Percentiles rank a stretch among this genome's conserved stretches.
Evolutionary conservation across 768 basidiomycete species (phyloP).

Genomic region (Suillus subluteus): DNA sequence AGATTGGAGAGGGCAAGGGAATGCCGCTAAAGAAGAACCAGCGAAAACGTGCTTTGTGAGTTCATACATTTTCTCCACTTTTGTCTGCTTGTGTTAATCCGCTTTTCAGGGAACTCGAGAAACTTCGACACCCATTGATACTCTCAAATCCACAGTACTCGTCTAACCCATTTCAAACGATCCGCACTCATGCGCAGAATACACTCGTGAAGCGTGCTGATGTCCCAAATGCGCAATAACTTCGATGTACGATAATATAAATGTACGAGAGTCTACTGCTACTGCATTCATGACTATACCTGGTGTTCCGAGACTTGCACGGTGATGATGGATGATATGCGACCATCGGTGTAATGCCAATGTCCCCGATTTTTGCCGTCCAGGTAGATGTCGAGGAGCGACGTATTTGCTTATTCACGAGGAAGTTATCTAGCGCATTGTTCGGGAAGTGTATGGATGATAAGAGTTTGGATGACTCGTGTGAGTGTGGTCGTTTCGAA

Average conservation of each 20-base stretch:
- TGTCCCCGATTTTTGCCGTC: background rate
- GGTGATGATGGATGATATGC: background rate
- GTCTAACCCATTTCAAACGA: slow-evolving; percentile 74
- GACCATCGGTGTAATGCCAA: background rate
- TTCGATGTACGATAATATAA: background rate
- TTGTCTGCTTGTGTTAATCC: slow-evolving; percentile 6
- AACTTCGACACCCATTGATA: slow-evolving; percentile 70
- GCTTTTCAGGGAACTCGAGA: slow-evolving; percentile 60
- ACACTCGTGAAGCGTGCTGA: slow-evolving; percentile 61
- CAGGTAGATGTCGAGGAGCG: background rate
- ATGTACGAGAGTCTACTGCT: background rate
- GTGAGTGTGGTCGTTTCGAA: background rate
- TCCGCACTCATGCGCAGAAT: slow-evolving; percentile 80
- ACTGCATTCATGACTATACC: background rate
- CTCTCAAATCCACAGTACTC: slow-evolving; percentile 66
- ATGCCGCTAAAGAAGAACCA: slow-evolving; percentile 62
- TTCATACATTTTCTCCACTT: slow-evolving; percentile 20
- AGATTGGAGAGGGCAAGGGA: slow-evolving; percentile 70
- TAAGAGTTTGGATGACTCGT: background rate
- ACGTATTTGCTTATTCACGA: background rate
- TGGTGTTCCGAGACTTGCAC: background rate
- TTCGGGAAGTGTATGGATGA: background rate
- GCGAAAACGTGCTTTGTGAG: slow-evolving; percentile 71
- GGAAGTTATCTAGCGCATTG: background rate
- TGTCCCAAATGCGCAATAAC: slow-evolving; percentile 8